These are phyloP conservation scores for Draba incana DNA, from an alignment of 345 rosid species.

Conservation along the genomic window DNA sequence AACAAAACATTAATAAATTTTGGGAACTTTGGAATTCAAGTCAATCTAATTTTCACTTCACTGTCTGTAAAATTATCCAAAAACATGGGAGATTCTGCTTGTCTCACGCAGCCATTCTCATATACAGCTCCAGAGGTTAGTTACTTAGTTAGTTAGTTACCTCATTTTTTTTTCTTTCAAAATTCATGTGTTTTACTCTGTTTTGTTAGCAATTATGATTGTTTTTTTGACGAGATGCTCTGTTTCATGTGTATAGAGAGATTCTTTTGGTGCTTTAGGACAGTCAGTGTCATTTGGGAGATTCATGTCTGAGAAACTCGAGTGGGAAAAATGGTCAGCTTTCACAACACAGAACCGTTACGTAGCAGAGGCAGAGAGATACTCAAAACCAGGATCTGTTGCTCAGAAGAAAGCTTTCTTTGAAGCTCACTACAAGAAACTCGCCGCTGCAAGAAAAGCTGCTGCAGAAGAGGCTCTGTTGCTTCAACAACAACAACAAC, in stretches of 20 bases:
- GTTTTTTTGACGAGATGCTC: neutral
- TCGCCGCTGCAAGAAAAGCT: conserved; percentile 81
- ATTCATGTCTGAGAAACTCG: conserved; percentile 78
- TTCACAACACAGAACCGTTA: conserved; percentile 67
- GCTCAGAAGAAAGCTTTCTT: conserved; percentile 90
- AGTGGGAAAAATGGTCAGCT: conserved; percentile 94
- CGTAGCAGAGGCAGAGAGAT: conserved; percentile 81
- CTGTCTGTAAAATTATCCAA: conserved; percentile 19
- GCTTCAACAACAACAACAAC: conserved; percentile 51
- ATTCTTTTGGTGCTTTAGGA: conserved; percentile 60
- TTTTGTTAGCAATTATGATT: conserved; percentile 5
- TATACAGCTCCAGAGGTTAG: conserved; percentile 72
- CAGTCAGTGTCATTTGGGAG: conserved; percentile 95
- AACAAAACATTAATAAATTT: neutral
- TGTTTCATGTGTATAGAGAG: conserved; percentile 48
- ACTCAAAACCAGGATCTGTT: conserved; percentile 78
- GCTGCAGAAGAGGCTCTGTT: conserved; percentile 59
- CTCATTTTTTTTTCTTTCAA: conserved; percentile 11
- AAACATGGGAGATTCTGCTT: conserved; percentile 79
- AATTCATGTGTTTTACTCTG: neutral
- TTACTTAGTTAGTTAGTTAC: conserved; percentile 11
- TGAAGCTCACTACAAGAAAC: conserved; percentile 82
- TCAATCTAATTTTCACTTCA: neutral
- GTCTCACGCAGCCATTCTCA: conserved; percentile 89
- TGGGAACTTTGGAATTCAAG: neutral